Evolutionary conservation across 768 basidiomycete genomes (phyloP).

Genomic region (Crepidotus variabilis): DNA sequence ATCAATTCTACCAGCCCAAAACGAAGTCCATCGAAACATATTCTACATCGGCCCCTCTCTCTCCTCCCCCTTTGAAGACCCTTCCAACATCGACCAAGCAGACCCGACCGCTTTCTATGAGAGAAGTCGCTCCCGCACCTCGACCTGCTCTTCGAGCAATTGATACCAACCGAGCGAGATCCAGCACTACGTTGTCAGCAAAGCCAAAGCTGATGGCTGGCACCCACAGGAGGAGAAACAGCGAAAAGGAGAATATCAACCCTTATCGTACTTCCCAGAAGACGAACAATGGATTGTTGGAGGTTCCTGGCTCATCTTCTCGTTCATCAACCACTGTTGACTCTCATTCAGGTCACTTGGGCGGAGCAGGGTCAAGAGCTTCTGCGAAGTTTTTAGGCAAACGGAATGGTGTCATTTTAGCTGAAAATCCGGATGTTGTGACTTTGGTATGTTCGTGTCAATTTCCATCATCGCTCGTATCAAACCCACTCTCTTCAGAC

Average conservation of each 20-base stretch:
- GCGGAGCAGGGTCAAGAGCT: neutral
- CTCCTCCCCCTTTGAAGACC: neutral
- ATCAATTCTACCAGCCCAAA: neutral
- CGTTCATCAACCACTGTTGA: neutral
- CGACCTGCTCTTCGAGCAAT: neutral
- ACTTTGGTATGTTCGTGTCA: constrained; percentile 1
- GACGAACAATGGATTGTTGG: neutral
- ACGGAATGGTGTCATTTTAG: constrained; percentile 19
- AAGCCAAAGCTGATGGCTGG: neutral
- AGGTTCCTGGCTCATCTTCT: neutral
- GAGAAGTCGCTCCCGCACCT: neutral
- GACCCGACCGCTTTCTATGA: too few relatives aligned
- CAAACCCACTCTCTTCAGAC: neutral
- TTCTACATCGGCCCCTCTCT: neutral
- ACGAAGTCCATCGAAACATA: neutral
- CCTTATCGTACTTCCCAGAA: too few relatives aligned
- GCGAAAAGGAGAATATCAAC: neutral
- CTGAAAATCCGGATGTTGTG: constrained; percentile 5
- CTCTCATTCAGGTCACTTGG: neutral
- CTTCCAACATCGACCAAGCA: too few relatives aligned
- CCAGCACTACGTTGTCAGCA: neutral
- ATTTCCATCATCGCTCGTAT: neutral
- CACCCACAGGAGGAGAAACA: neutral
- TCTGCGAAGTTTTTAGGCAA: constrained; percentile 18
- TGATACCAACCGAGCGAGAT: neutral